phyloP scores from a whole-genome alignment of 805 yeast genomes.

The Yamadazyma paraphyllophila region DNA sequence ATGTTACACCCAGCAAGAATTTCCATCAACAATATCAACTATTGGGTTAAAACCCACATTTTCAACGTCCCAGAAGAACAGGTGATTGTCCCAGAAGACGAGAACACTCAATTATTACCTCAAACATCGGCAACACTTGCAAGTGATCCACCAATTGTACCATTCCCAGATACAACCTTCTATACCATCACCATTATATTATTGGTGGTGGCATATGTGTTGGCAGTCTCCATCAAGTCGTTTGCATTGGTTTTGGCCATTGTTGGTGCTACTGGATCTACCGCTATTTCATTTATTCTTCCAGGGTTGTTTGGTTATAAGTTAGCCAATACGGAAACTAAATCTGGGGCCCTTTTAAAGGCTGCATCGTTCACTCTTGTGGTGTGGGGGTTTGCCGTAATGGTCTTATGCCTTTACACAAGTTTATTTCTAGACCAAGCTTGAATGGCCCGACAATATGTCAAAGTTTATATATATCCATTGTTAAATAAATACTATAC shows the following conservation, averaged over 20 bases:
- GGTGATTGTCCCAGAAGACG: not conserved
- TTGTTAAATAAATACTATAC: not conserved
- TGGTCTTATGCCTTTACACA: slow-evolving; percentile 53
- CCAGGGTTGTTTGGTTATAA: slow-evolving; percentile 78
- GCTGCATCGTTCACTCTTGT: slow-evolving; percentile 42
- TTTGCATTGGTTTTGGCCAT: slow-evolving; percentile 68
- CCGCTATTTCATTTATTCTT: slow-evolving; percentile 70
- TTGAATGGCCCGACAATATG: too few relatives aligned
- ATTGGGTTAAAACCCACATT: slow-evolving; percentile 53
- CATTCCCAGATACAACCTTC: slow-evolving; percentile 47
- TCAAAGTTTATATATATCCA: not conserved
- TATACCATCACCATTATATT: slow-evolving; percentile 47
- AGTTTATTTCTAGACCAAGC: slow-evolving; percentile 38
- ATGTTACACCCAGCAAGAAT: slow-evolving; percentile 81
- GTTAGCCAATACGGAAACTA: slow-evolving; percentile 35
- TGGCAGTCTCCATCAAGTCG: slow-evolving; percentile 59
- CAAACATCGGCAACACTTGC: not conserved
- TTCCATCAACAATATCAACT: slow-evolving; percentile 54
- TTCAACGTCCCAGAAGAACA: not conserved
- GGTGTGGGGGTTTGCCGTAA: slow-evolving; percentile 52
- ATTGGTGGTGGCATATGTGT: slow-evolving; percentile 45
- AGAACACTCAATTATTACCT: slow-evolving; percentile 7
- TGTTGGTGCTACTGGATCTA: slow-evolving; percentile 84
- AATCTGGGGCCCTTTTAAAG: slow-evolving; percentile 28
- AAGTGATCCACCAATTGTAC: slow-evolving; percentile 46